Conservation (phyloP, 2,329 filamentous ascomycete genomes). For the Colletotrichum sp. region DNA sequence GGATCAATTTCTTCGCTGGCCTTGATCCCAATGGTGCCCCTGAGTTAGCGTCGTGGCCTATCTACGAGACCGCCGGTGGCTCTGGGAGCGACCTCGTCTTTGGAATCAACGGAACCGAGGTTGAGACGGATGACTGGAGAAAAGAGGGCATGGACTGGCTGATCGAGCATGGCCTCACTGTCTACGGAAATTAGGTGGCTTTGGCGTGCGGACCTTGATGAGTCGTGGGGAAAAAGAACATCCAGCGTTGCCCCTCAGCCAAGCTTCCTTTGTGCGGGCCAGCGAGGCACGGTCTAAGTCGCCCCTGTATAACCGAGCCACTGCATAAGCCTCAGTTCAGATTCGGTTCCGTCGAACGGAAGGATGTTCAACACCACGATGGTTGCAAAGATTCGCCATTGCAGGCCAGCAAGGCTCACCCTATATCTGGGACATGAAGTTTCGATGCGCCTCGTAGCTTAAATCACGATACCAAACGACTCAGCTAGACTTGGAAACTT, state of each 20-base stretch:
- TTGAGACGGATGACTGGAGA: conserved; percentile 34
- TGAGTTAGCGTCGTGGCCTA: conserved; percentile 27
- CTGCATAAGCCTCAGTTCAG: background rate
- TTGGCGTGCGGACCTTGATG: background rate
- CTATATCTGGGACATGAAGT: too few species aligned
- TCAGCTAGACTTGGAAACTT: background rate
- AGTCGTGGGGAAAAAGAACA: background rate
- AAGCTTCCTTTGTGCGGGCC: background rate
- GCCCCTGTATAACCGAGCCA: background rate
- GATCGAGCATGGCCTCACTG: conserved; percentile 28
- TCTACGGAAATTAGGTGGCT: conserved; percentile 25
- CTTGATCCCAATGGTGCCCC: conserved; percentile 30
- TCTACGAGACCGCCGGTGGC: conserved; percentile 22
- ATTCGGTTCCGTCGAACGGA: background rate
- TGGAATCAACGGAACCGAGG: conserved; percentile 22
- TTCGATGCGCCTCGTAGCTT: background rate
- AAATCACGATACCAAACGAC: background rate
- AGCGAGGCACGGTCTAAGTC: background rate
- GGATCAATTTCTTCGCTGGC: conserved; percentile 32
- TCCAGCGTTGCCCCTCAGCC: background rate
- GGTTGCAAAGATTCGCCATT: background rate
- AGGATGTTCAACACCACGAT: background rate
- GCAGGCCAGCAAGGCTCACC: too few species aligned
- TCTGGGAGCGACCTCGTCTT: conserved; percentile 32
- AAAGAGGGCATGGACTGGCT: conserved; percentile 32